Evolutionary conservation across 257 asterid species (phyloP).

Genomic region (Fraxinus americana): DNA sequence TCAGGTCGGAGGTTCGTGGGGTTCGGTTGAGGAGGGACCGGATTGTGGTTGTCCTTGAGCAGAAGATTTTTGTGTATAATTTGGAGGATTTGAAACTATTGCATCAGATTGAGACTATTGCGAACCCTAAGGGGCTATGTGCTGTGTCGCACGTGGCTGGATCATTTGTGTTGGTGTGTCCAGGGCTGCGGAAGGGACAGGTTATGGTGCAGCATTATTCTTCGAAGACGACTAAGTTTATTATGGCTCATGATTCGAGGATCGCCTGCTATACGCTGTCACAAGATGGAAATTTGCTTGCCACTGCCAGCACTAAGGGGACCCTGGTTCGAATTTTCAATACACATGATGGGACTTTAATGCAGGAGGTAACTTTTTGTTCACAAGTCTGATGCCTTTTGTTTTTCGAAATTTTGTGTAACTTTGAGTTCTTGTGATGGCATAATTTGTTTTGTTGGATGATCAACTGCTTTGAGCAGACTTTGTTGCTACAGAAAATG

Average conservation of each 20-base stretch:
- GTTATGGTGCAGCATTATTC: conserved; percentile 72
- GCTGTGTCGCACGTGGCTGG: conserved; percentile 67
- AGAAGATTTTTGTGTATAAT: conserved; percentile 48
- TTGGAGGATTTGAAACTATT: conserved; percentile 43
- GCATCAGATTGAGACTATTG: conserved; percentile 66
- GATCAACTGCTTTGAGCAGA: background rate
- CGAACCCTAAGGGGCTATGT: conserved; percentile 66
- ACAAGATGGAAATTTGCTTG: conserved; percentile 65
- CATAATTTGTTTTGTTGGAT: background rate
- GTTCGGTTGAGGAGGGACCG: conserved; percentile 59
- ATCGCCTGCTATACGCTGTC: conserved; percentile 50
- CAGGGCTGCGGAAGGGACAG: conserved; percentile 75
- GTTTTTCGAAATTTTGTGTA: background rate
- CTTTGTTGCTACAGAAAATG: background rate
- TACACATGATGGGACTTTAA: conserved; percentile 61
- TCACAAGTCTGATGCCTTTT: background rate
- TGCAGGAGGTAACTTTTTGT: conserved; percentile 51
- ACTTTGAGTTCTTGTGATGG: background rate
- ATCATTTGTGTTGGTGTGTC: conserved; percentile 63
- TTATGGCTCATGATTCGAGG: conserved; percentile 65
- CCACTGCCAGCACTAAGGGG: conserved; percentile 66
- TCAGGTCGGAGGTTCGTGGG: conserved; percentile 59
- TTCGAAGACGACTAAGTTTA: conserved; percentile 57
- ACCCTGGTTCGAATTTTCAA: conserved; percentile 58
- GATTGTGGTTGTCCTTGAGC: conserved; percentile 44